Evolutionary conservation across 1,139 yeast species (phyloP).

Genomic region (Magnusiomyces fungicola): DNA sequence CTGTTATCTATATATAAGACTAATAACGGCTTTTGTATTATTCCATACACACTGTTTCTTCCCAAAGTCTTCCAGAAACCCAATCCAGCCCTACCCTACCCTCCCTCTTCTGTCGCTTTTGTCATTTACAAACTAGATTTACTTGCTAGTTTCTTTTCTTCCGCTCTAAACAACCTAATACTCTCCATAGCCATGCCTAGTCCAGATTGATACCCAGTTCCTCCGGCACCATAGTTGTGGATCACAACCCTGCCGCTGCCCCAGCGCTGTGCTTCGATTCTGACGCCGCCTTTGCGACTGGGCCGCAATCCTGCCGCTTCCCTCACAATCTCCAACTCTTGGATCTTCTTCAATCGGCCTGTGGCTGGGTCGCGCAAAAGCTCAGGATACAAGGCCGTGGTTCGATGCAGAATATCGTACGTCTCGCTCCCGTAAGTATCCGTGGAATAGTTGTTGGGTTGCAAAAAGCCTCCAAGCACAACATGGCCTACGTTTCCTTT

Average conservation of each 20-base stretch:
- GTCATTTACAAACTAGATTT: not conserved
- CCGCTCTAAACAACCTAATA: conserved; percentile 6
- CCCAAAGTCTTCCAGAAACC: too few relatives aligned
- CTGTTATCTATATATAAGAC: too few relatives aligned
- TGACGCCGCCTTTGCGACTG: conserved; percentile 53
- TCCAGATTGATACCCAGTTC: conserved; percentile 47
- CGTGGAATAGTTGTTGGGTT: conserved; percentile 47
- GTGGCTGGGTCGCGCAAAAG: conserved; percentile 25
- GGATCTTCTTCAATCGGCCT: conserved; percentile 25
- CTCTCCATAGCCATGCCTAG: conserved; percentile 13
- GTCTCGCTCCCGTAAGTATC: conserved; percentile 47
- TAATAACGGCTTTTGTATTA: too few relatives aligned
- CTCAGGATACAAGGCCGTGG: conserved; percentile 44
- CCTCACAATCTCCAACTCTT: conserved; percentile 38
- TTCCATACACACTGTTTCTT: too few relatives aligned
- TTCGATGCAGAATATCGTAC: conserved; percentile 47
- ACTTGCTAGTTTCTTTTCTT: not conserved
- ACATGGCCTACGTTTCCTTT: conserved; percentile 39
- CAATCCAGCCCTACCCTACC: too few relatives aligned
- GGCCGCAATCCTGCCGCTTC: conserved; percentile 63
- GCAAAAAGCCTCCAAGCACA: conserved; percentile 57
- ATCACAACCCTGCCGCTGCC: conserved; percentile 36
- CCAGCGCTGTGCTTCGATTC: conserved; percentile 38
- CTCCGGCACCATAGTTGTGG: conserved; percentile 44
- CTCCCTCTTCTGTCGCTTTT: too few relatives aligned